These are phyloP conservation scores for Leptographium flavum DNA, from an alignment of 2,329 filamentous ascomycete species.

Conservation along the genomic window DNA sequence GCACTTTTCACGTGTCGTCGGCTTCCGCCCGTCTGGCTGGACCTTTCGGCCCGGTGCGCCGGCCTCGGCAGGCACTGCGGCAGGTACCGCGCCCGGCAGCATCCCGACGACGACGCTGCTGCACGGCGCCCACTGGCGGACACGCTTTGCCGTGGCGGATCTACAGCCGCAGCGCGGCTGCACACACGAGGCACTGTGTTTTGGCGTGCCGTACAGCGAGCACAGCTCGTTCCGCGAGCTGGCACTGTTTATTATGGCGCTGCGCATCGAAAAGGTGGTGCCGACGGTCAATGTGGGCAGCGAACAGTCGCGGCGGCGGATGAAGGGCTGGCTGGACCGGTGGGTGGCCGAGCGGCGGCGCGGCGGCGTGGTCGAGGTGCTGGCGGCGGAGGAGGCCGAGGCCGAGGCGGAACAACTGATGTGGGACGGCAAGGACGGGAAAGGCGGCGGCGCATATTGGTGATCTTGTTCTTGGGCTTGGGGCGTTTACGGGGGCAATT, in stretches of 20 bases:
- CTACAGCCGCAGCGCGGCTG: conserved; percentile 73
- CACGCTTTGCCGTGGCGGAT: conserved; percentile 55
- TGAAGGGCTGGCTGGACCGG: conserved; percentile 51
- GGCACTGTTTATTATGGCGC: conserved; percentile 78
- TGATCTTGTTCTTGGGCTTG: too few species aligned
- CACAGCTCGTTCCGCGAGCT: conserved; percentile 91
- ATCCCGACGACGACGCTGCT: conserved; percentile 36
- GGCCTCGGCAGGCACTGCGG: conserved; percentile 29
- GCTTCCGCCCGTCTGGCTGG: conserved; percentile 89
- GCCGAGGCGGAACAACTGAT: conserved; percentile 12
- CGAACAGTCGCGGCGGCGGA: conserved; percentile 39
- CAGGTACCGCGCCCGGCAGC: conserved; percentile 31
- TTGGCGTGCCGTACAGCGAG: conserved; percentile 90
- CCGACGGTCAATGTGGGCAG: conserved; percentile 78
- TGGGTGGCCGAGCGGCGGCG: conserved; percentile 45
- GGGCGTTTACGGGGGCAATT: too few species aligned
- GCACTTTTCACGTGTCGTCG: conserved; percentile 74
- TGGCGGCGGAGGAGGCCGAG: conserved; percentile 23
- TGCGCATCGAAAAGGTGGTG: conserved; percentile 79
- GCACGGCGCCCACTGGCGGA: conserved; percentile 56
- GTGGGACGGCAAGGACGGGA: conserved; percentile 27
- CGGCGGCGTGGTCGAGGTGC: conserved; percentile 34
- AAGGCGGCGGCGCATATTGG: conserved; percentile 26
- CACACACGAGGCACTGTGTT: conserved; percentile 70
- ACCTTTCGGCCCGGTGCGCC: conserved; percentile 70